These are phyloP conservation scores for Mortierella sp. DNA, from an alignment of 371 early-diverging fungal species.

Conservation along the genomic window DNA sequence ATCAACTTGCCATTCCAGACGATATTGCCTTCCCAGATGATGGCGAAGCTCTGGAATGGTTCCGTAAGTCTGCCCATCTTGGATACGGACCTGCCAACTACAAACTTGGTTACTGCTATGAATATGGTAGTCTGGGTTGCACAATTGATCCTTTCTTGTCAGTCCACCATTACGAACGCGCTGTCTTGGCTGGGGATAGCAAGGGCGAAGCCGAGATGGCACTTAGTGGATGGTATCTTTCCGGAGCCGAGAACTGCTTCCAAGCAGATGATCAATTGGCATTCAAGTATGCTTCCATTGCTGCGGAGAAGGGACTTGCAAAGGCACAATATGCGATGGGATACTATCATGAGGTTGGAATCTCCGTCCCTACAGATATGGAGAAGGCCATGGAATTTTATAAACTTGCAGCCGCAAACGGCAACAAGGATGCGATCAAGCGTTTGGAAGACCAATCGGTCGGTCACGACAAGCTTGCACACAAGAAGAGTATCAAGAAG, in stretches of 20 bases:
- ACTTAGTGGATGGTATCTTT: slow-evolving; percentile 96
- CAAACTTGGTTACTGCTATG: slow-evolving; percentile 89
- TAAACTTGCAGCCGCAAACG: slow-evolving; percentile 67
- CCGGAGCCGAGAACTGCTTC: slow-evolving; percentile 83
- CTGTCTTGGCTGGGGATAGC: slow-evolving; percentile 90
- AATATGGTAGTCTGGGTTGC: slow-evolving; percentile 76
- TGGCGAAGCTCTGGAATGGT: slow-evolving; percentile 59
- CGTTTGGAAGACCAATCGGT: slow-evolving; percentile 51
- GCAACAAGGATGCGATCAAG: slow-evolving; percentile 68
- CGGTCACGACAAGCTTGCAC: slow-evolving; percentile 10
- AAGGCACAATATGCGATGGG: slow-evolving; percentile 96
- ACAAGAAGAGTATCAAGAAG: slow-evolving; percentile 31
- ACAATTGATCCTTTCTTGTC: slow-evolving; percentile 77
- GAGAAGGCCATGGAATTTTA: slow-evolving; percentile 86
- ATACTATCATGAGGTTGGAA: slow-evolving; percentile 91
- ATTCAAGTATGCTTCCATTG: slow-evolving; percentile 88
- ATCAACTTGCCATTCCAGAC: slow-evolving; percentile 51
- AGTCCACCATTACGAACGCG: slow-evolving; percentile 83
- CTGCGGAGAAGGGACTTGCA: slow-evolving; percentile 84
- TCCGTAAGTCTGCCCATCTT: slow-evolving; percentile 67
- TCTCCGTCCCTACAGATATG: slow-evolving; percentile 78
- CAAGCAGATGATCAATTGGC: slow-evolving; percentile 89
- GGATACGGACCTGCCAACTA: slow-evolving; percentile 78
- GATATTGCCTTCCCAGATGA: slow-evolving; percentile 60
- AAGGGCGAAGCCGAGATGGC: slow-evolving; percentile 89